phyloP scores from a whole-genome alignment of 208 protist genomes.

The Trypanosomatidae sp. region DNA sequence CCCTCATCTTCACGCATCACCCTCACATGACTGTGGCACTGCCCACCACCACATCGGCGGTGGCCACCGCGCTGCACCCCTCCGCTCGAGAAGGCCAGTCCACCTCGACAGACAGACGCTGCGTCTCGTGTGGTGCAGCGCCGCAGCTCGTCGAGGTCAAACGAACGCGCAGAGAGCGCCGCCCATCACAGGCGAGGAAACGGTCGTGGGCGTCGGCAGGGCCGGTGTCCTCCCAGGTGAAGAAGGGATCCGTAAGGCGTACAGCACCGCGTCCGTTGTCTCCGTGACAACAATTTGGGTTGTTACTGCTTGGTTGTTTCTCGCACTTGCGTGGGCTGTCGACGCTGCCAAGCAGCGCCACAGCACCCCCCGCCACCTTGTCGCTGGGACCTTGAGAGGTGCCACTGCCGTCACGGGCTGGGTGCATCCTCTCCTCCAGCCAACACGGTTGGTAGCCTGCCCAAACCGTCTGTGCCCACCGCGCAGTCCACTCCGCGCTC shows the following conservation, averaged over 20 bases:
- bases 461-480: slow-evolving; percentile 24
- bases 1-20: background rate
- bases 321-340: background rate
- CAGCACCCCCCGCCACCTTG: background rate
- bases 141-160: background rate
- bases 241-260: slow-evolving; percentile 8
- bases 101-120: too few species aligned
- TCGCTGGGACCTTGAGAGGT: background rate
- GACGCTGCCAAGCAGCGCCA: background rate
- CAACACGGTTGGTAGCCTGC: slow-evolving; percentile 21
- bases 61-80: background rate
- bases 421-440: slow-evolving; percentile 1
- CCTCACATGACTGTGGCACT: background rate
- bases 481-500: background rate
- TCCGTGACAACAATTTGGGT: background rate
- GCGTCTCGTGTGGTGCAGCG: background rate
- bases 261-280: background rate
- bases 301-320: background rate
- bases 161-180: slow-evolving; percentile 6
- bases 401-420: background rate
- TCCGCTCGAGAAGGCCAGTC: slow-evolving; percentile 12
- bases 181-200: background rate
- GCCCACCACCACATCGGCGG: slow-evolving; percentile 7
- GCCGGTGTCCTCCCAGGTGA: background rate
- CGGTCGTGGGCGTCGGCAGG: background rate